These are phyloP conservation scores for Circinella umbellata DNA, from an alignment of 371 early-diverging fungal species.

Conservation along the genomic window DNA sequence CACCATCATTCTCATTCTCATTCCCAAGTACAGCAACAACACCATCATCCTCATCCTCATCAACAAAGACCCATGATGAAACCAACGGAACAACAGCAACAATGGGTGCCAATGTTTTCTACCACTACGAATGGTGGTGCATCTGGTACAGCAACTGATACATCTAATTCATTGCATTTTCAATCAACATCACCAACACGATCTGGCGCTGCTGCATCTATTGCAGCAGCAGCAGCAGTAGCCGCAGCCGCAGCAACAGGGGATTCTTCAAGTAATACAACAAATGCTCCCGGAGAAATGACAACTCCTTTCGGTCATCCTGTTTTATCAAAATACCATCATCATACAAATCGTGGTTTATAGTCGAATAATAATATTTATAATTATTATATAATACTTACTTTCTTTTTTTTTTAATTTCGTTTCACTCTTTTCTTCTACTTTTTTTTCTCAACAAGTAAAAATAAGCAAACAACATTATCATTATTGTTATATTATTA, in stretches of 20 bases:
- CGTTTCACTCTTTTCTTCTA: too few species aligned
- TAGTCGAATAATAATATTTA: too few species aligned
- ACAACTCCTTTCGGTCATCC: constrained; percentile 6
- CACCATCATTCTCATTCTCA: neutral
- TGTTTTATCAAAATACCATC: neutral
- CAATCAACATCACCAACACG: neutral
- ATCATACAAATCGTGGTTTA: neutral
- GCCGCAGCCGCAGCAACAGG: constrained; percentile 10
- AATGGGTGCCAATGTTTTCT: neutral
- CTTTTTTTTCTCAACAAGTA: too few species aligned
- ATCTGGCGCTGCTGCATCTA: constrained; percentile 2
- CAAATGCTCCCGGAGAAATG: constrained; percentile 1
- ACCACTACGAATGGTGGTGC: neutral
- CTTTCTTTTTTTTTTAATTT: constrained; percentile 6
- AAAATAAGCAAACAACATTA: too few species aligned
- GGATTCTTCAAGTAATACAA: neutral
- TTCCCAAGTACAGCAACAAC: neutral
- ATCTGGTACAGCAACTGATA: neutral
- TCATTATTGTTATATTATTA: too few species aligned
- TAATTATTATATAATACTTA: neutral
- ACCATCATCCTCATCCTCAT: neutral
- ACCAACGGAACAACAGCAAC: constrained; percentile 1
- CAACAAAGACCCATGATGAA: constrained; percentile 2
- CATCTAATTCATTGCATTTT: constrained; percentile 2
- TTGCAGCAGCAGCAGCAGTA: constrained; percentile 7